Evolutionary conservation across 163 green algal species (phyloP), one percentile per base, ranked within the genome.

Genomic region (Scenedesmus sp.): DNA sequence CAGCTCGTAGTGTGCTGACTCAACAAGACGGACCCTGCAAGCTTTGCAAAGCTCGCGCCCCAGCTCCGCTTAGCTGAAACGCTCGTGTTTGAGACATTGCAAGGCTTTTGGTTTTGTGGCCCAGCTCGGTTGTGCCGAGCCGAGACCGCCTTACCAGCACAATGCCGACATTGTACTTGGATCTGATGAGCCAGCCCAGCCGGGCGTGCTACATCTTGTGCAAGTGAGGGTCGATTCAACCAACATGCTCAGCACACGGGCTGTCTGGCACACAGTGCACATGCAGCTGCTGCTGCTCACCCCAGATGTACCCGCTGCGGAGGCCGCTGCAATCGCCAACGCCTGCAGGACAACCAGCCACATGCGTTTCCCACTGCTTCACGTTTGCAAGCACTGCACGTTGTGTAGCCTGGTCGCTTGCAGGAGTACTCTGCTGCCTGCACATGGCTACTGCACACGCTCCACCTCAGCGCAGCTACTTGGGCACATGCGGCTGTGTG

Each of bases 111-210:
- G n/a, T n/a, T n/a, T 40, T 40, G 30, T 76, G 7, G 30, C 22
- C 59, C 24, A 72, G 51, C 2, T 70, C 56, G 1, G n/a, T n/a
- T 7, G 3, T 20, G 30, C 65, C 4, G 1, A 40, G 30, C 3
- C 30, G 12, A 3, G 9, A 3, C 6, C 40, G 53, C n/a, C 18
- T 26, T 33, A 56, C 7, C 10, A 53, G 30, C 85, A 85, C 22
- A 30, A 87, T 85, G 87, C 87, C 87, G 15, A 65, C 26, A 13
- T 78, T 91, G 6, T 91, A 87, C 56, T n/a, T 81, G 12, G 87
- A 91, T 35, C 40, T 91, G 40, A 91, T 91, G 76, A 76, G 40
- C 33, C 87, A 91, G 79, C 87, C 87, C 37, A 59, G 49, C 40
- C 83, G 87, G 49, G 87, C 87, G 2, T 81, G 51, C 87, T 91